These are phyloP conservation scores for Pholiota microspora DNA, from an alignment of 768 basidiomycete species.

Conservation along the genomic window DNA sequence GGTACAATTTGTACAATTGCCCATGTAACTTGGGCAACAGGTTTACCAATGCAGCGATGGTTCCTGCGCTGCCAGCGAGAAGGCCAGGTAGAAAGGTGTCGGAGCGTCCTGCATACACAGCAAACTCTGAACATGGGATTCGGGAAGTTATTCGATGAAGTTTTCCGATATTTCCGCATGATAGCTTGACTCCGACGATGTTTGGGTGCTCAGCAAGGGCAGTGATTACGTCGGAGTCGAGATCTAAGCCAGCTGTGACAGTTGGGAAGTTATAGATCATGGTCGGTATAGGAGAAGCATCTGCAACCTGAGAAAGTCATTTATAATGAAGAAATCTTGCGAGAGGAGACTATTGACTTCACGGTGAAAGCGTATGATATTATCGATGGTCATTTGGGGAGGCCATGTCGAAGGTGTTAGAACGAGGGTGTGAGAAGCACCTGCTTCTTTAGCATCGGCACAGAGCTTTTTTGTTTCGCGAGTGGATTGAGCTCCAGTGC, in stretches of 20 bases:
- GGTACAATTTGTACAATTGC: slow-evolving; percentile 45
- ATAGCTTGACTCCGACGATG: slow-evolving; percentile 83
- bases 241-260: slow-evolving; percentile 79
- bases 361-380: slow-evolving; percentile 64
- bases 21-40: slow-evolving; percentile 58
- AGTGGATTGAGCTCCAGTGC: slow-evolving; percentile 81
- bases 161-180: slow-evolving; percentile 84
- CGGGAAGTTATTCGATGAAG: slow-evolving; percentile 69
- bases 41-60: slow-evolving; percentile 65
- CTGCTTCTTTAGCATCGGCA: slow-evolving; percentile 72
- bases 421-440: slow-evolving; percentile 79
- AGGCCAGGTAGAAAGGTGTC: slow-evolving; percentile 68
- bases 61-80: slow-evolving; percentile 58
- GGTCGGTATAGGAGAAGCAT: slow-evolving; percentile 63
- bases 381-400: slow-evolving; percentile 58
- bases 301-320: slow-evolving; percentile 52
- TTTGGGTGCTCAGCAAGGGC: slow-evolving; percentile 75
- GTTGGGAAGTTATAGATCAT: slow-evolving; percentile 88
- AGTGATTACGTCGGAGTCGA: slow-evolving; percentile 76
- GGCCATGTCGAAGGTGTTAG: slow-evolving; percentile 74
- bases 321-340: background rate
- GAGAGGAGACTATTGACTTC: slow-evolving; percentile 36
- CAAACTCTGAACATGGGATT: slow-evolving; percentile 52
- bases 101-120: slow-evolving; percentile 73
- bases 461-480: slow-evolving; percentile 71